These are phyloP conservation scores for Pseudisothecium myosuroides DNA, from an alignment of 225 moss, liverwort and hornwort genomes.

Conservation along the genomic window DNA sequence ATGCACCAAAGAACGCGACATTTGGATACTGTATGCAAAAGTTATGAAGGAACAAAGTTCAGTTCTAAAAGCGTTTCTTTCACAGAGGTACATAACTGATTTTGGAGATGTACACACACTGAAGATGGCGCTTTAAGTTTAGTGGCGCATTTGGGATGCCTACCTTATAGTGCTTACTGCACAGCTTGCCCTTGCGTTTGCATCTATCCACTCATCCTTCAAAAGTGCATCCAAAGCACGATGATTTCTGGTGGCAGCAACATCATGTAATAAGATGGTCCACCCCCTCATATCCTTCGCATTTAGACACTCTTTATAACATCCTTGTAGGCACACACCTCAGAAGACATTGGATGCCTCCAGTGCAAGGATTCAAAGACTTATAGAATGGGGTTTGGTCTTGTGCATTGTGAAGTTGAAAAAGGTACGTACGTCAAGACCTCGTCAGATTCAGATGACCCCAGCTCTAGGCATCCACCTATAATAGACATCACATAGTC, in stretches of 20 bases:
- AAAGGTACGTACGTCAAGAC: not conserved
- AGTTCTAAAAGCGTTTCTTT: no score
- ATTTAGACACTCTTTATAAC: not conserved
- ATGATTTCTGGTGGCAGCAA: not conserved
- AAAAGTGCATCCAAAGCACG: not conserved
- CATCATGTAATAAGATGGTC: not conserved
- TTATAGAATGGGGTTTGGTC: not conserved
- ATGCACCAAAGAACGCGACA: no score
- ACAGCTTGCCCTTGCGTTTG: not conserved
- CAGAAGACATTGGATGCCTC: no score
- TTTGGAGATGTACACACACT: no score
- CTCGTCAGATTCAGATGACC: not conserved
- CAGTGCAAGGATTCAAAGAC: no score
- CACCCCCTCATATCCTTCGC: not conserved
- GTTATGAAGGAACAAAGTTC: no score
- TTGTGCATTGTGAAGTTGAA: not conserved
- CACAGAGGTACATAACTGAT: no score
- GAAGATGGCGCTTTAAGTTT: no score
- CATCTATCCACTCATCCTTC: not conserved
- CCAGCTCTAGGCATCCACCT: not conserved
- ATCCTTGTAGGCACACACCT: fast-evolving
- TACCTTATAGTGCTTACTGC: no score
- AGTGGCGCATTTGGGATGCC: no score
- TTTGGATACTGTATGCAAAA: no score
- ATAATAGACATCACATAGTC: not conserved